phyloP scores from a whole-genome alignment of 805 yeast species.

The Middelhovenomyces tepae region DNA sequence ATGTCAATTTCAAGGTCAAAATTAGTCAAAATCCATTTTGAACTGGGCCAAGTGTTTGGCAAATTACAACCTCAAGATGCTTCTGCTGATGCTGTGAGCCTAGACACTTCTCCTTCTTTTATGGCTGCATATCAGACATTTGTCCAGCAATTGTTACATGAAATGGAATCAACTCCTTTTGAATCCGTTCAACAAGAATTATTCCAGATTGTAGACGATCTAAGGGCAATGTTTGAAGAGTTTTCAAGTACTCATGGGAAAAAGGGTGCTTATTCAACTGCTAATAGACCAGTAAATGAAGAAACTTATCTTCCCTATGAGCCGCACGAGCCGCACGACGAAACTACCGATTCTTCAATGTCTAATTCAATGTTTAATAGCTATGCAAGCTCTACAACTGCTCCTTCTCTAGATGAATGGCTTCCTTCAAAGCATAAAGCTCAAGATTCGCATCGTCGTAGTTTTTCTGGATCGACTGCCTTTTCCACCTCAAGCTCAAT shows the following conservation, averaged over 20 bases:
- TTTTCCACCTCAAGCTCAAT: conserved; percentile 11
- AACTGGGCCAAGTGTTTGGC: conserved; percentile 17
- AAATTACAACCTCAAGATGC: conserved; percentile 10
- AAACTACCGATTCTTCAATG: neutral
- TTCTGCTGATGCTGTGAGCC: neutral
- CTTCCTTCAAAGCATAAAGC: conserved; percentile 3
- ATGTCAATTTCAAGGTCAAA: conserved; percentile 25
- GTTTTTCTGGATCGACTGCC: conserved; percentile 8
- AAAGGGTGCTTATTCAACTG: conserved; percentile 2
- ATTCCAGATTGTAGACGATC: conserved; percentile 24
- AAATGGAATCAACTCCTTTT: conserved; percentile 22
- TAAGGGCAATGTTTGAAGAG: conserved; percentile 22
- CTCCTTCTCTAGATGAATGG: too few species aligned
- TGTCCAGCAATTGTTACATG: conserved; percentile 21
- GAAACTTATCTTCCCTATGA: neutral
- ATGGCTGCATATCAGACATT: conserved; percentile 17
- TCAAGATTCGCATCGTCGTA: conserved; percentile 6
- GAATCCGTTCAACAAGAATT: conserved; percentile 22
- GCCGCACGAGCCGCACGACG: neutral
- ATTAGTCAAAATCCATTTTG: conserved; percentile 24
- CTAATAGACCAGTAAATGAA: neutral
- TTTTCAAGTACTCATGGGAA: conserved; percentile 14
- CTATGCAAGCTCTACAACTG: too few species aligned
- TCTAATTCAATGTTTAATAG: neutral
- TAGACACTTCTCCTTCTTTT: conserved; percentile 1